These are phyloP conservation scores for Gonium pectorale DNA, from an alignment of 139 green algal species.

Conservation along the genomic window DNA sequence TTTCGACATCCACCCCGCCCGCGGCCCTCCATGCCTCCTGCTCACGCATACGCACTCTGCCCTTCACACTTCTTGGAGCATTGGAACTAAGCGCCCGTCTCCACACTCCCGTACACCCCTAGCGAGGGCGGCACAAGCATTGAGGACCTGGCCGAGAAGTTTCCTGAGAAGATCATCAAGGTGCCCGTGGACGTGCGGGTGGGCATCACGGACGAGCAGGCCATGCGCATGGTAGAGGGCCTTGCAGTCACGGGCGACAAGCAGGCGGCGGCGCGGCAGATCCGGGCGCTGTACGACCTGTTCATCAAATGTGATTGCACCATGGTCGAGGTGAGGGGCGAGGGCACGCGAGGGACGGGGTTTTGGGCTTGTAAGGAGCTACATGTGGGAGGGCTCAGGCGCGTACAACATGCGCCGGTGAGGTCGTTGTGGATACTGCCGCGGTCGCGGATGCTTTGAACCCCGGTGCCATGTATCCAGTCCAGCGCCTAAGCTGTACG, in stretches of 20 bases:
- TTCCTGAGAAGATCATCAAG: constrained; percentile 98
- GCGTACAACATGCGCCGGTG: too few relatives aligned
- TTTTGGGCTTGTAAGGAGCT: not conserved
- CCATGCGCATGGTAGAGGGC: constrained; percentile 69
- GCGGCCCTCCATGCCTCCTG: too few relatives aligned
- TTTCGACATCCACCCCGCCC: too few relatives aligned
- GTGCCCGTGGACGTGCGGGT: constrained; percentile 90
- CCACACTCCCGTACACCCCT: not conserved
- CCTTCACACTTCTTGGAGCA: too few relatives aligned
- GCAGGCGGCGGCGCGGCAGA: constrained; percentile 86
- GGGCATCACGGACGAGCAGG: constrained; percentile 87
- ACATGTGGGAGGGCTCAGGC: too few relatives aligned
- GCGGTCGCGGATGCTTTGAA: too few relatives aligned
- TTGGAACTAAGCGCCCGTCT: too few relatives aligned
- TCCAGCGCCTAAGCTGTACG: too few relatives aligned
- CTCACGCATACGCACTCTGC: too few relatives aligned
- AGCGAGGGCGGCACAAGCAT: constrained; percentile 95
- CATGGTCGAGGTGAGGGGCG: constrained; percentile 92
- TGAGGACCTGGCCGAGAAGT: constrained; percentile 98
- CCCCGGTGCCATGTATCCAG: too few relatives aligned
- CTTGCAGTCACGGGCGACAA: constrained; percentile 82
- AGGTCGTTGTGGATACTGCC: too few relatives aligned
- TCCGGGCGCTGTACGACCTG: constrained; percentile 93
- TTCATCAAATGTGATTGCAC: constrained; percentile 96
- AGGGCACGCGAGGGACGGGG: not conserved